phyloP scores from a whole-genome alignment of 192 early-diverging fungal species.

The Coemansia sp. region DNA sequence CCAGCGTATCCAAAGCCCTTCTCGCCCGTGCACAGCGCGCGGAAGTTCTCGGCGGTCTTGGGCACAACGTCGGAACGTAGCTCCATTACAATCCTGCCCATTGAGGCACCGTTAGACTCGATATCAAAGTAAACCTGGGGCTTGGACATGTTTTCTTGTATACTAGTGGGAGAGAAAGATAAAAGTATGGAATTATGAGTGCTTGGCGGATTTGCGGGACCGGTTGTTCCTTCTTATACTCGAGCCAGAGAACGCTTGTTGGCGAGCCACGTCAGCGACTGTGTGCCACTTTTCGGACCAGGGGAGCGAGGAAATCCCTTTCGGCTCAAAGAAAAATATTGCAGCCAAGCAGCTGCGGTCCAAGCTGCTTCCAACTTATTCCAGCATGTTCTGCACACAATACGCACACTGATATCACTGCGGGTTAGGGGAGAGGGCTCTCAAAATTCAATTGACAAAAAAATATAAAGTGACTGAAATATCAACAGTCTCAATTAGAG shows the following conservation, averaged over 20 bases:
- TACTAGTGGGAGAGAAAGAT: neutral
- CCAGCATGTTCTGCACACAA: neutral
- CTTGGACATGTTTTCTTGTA: neutral
- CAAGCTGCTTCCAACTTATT: neutral
- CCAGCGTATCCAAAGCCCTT: constrained; percentile 62
- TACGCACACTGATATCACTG: neutral
- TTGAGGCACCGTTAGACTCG: constrained; percentile 8
- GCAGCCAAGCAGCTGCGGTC: neutral
- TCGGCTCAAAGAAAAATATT: neutral
- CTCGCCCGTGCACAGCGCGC: constrained; percentile 58
- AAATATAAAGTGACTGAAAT: neutral
- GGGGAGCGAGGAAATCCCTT: neutral
- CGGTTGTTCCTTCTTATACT: neutral
- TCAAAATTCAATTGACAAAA: neutral
- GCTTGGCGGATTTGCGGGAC: neutral
- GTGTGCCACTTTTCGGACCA: neutral
- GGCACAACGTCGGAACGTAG: constrained; percentile 79
- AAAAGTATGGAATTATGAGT: neutral
- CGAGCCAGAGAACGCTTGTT: neutral
- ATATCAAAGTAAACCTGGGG: constrained; percentile 53
- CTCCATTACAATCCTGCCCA: constrained; percentile 44
- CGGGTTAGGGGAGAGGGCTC: constrained; percentile 4
- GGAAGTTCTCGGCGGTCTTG: constrained; percentile 95
- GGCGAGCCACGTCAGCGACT: neutral
- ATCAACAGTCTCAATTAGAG: neutral